Base-by-base conservation (phyloP, 2,329 filamentous ascomycete species). In the Huntiella savannae region DNA sequence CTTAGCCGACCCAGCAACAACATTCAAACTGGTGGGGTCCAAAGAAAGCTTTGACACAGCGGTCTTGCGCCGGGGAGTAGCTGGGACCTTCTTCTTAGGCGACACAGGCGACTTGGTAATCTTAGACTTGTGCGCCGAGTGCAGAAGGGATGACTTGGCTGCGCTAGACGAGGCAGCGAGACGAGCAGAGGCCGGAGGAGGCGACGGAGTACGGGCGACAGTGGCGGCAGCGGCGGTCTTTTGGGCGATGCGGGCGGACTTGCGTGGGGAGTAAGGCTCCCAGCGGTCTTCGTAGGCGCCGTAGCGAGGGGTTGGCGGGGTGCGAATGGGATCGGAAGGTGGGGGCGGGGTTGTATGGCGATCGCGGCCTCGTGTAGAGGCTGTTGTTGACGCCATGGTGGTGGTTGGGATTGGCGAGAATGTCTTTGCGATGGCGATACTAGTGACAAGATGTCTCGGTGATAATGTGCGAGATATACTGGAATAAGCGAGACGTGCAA, bases 241-340 rank as follows among this genome's bases (percentile, higher is more conserved):
- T 54, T 76, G 70, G 48, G 73, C 73, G 53, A 82, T 69, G 53
- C 79, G 72, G 50, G 71, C 70, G 3, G 77, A 81, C 55, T 81
- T 79, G 59, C 79, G 73, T 46, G 79, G 77, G 50, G 77, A 75
- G 57, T 77, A 86, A 39, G 81, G 81, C 56, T 82, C 72, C 67
- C 78, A 86, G 52, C 67, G 63, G 60, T 87, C 81, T 53, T 69
- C 66, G 55, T 68, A 75, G 34, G 80, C 48, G 15, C 48, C 48
- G 34, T 46, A 49, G 40, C 48, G 40, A 41, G 82, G 82, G 47
- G 81, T 77, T 36, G 73, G 71, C 50, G 82, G 82, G 42, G 78
- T 82, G 57, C 67, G 74, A 51, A 81, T 62, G 10, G 32, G 13
- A 12, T 45, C 37, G 37, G 64, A 60, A 34, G 72, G 66, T 52